Evolutionary conservation across 2,329 filamentous ascomycete species (phyloP).

Genomic region (Cercospora sp.): DNA sequence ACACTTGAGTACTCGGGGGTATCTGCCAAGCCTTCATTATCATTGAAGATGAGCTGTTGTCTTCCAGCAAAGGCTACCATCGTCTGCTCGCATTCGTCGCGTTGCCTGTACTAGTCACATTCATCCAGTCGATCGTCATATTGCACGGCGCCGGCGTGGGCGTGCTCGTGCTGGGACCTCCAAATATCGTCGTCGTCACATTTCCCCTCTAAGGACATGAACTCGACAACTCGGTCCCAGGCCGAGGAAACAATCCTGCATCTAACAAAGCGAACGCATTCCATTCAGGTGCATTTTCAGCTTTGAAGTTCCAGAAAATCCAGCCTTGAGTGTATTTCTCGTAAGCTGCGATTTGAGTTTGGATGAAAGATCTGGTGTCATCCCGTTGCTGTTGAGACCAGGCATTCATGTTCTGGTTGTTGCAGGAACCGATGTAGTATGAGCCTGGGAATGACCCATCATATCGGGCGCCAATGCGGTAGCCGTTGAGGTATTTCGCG

Average conservation of each 20-base stretch:
- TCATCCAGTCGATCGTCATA: neutral
- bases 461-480: conserved; percentile 60
- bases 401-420: conserved; percentile 50
- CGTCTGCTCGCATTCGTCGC: neutral
- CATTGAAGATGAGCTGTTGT: neutral
- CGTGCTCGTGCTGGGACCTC: neutral
- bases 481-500: conserved; percentile 54
- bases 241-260: conserved; percentile 54
- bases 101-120: neutral
- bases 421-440: conserved; percentile 56
- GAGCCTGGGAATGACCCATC: conserved; percentile 56
- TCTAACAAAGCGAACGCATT: conserved; percentile 54
- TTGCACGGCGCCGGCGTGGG: neutral
- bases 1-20: neutral
- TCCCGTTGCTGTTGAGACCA: conserved; percentile 51
- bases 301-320: conserved; percentile 63
- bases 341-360: conserved; percentile 57
- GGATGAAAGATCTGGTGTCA: conserved; percentile 54
- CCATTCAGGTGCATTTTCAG: conserved; percentile 54
- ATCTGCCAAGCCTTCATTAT: neutral
- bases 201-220: conserved; percentile 31
- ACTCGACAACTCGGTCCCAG: conserved; percentile 38
- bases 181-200: neutral
- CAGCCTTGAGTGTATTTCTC: conserved; percentile 56
- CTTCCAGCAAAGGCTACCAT: neutral